These are phyloP conservation scores for Petunia hybrid DNA, from an alignment of 305 asterid genomes.

Conservation along the genomic window DNA sequence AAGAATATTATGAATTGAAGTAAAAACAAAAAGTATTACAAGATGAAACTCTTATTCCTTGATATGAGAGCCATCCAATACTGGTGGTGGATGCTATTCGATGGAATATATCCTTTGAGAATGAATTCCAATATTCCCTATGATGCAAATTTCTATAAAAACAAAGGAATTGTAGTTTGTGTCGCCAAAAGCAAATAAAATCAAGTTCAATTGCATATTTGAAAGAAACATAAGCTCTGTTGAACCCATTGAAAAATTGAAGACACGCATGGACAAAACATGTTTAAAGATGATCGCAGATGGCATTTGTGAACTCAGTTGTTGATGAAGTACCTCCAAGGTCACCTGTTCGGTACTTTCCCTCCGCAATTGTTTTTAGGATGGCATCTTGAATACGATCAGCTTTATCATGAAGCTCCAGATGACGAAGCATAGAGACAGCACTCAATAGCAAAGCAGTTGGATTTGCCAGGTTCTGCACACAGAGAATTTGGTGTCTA, in stretches of 20 bases:
- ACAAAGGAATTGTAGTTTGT: not conserved
- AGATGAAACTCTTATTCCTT: slow-evolving; percentile 27
- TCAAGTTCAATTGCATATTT: slow-evolving; percentile 10
- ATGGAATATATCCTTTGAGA: slow-evolving; percentile 20
- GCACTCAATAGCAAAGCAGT: slow-evolving; percentile 96
- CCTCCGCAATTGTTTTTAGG: slow-evolving; percentile 90
- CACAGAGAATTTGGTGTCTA: slow-evolving; percentile 11
- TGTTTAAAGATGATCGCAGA: slow-evolving; percentile 76
- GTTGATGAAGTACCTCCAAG: slow-evolving; percentile 93
- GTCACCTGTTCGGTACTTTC: slow-evolving; percentile 91
- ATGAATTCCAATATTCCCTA: slow-evolving; percentile 20
- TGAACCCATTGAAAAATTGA: slow-evolving; percentile 44
- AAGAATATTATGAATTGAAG: not conserved
- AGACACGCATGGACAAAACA: slow-evolving; percentile 42
- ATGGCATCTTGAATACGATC: slow-evolving; percentile 88
- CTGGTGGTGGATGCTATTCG: slow-evolving; percentile 21
- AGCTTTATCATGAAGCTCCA: slow-evolving; percentile 84
- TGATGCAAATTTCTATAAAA: not conserved
- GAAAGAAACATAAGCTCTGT: slow-evolving; percentile 43
- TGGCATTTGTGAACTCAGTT: slow-evolving; percentile 89
- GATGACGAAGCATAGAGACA: slow-evolving; percentile 85
- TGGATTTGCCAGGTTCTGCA: slow-evolving; percentile 96
- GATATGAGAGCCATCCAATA: not conserved
- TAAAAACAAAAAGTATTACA: not conserved
- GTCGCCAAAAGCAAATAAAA: slow-evolving; percentile 10